Evolutionary conservation across 805 yeast genomes (phyloP).

Genomic region (Yarrowia hollandica): DNA sequence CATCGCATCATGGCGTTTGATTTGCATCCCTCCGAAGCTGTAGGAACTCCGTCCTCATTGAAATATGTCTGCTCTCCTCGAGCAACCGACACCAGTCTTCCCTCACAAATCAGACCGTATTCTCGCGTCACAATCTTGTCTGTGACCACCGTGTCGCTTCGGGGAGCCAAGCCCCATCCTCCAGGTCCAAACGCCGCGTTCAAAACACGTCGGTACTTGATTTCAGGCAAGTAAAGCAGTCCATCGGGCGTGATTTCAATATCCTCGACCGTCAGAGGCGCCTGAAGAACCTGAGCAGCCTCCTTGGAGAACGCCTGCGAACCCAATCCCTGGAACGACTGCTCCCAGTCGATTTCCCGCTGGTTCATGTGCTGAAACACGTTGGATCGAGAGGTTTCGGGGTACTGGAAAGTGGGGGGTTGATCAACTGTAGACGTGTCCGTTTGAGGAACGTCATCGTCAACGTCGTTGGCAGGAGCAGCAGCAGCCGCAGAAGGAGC

Average conservation of each 20-base stretch:
- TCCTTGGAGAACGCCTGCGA: conserved; percentile 67
- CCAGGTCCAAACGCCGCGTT: conserved; percentile 97
- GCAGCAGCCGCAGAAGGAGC: background rate
- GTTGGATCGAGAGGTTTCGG: background rate
- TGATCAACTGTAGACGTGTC: conserved; percentile 5
- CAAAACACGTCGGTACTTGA: conserved; percentile 85
- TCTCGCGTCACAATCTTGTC: conserved; percentile 79
- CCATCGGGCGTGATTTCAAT: conserved; percentile 97
- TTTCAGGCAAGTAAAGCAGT: conserved; percentile 85
- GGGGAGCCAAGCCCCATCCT: conserved; percentile 96
- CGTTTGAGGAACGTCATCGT: background rate
- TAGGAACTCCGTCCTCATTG: conserved; percentile 80
- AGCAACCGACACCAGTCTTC: conserved; percentile 85
- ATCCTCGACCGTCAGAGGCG: conserved; percentile 65
- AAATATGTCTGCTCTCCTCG: conserved; percentile 96
- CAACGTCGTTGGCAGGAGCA: background rate
- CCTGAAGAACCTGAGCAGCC: conserved; percentile 59
- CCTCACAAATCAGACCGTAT: conserved; percentile 82
- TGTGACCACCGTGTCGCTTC: conserved; percentile 80
- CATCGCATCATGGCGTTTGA: conserved; percentile 97
- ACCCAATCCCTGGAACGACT: conserved; percentile 84
- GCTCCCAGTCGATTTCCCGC: conserved; percentile 65
- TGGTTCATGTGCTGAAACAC: conserved; percentile 22
- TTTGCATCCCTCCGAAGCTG: conserved; percentile 96
- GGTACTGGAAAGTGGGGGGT: background rate